Evolutionary conservation across 2,329 filamentous ascomycete genomes (phyloP), one percentile per base, ranked within the genome.

Genomic region (Talaromyces sp.): DNA sequence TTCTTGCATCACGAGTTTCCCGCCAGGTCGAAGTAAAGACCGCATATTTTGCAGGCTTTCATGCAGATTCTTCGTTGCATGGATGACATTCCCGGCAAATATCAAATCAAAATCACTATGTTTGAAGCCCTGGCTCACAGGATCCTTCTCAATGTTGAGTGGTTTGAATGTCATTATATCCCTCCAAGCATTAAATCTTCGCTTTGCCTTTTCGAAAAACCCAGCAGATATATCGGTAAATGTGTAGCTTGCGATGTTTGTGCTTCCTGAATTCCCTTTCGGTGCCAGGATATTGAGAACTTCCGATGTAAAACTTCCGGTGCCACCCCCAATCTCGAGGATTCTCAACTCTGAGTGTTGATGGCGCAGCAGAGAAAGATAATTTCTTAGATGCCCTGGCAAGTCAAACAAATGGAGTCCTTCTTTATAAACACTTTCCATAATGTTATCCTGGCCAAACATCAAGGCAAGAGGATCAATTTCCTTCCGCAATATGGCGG

Each of bases 21-120:
- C 61, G 29, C 61, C 59, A 1, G 59, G 54, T n/a, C 56, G 49
- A 32, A 63, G 51, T 16, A 63, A 33, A 16, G 54, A 57, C 6
- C 57, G 45, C 19, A 63, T 11, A n/a, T 60, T 59, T 16, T 36
- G 13, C 16, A 63, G 35, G 16, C 55, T 27, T 3, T 35, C 36
- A 2, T 50, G 36, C 8, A 63, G 40, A 24, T 55, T 52, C 5
- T 52, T 49, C 2, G 70, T 72, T 0, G 70, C 70, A 32, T 74
- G 69, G 17, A 73, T 56, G 4, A 73, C 71, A 45, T 69, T 66
- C 4, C 59, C 57, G 3, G 69, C 71, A 2, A 74, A 57, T 10
- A 75, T 64, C 29, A 75, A 37, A 42, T 75, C 71, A 46, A 70
- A 75, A 4, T 20, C 46, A 2, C 52, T 60, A 2, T 43, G 6